phyloP scores from a whole-genome alignment of 257 asterid species.

The Buddleja alternifolia region DNA sequence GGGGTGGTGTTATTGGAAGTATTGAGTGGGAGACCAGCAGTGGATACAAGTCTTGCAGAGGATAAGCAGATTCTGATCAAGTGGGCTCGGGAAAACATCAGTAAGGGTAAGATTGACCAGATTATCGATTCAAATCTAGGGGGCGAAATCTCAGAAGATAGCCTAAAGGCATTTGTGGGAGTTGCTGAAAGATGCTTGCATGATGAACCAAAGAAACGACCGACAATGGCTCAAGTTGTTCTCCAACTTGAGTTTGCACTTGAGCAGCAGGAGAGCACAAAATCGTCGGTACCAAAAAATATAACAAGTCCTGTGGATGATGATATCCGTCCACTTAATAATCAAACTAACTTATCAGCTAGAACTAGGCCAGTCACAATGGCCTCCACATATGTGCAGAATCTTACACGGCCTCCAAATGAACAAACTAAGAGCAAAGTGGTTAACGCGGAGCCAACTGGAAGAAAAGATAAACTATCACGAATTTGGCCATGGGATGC shows the following conservation, averaged over 20 bases:
- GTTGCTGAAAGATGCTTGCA: too few species aligned
- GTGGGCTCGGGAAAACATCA: too few species aligned
- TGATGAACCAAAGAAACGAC: too few species aligned
- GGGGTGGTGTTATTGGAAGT: too few species aligned
- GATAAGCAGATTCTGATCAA: too few species aligned
- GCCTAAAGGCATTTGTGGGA: too few species aligned
- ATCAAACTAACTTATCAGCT: neutral
- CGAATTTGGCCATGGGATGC: conserved; percentile 5
- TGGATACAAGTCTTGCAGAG: too few species aligned
- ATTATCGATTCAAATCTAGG: conserved; percentile 37
- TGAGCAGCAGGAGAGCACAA: too few species aligned
- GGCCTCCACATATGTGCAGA: neutral
- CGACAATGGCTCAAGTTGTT: too few species aligned
- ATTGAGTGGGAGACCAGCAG: too few species aligned
- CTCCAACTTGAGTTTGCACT: too few species aligned
- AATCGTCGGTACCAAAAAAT: neutral
- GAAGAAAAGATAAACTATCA: conserved; percentile 2
- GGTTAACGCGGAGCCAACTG: neutral
- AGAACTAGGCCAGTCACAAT: neutral
- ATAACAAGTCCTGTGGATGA: neutral
- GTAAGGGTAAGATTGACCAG: conserved; percentile 34
- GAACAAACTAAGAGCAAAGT: conserved; percentile 4
- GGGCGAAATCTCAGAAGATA: conserved; percentile 30
- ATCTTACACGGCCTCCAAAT: neutral
- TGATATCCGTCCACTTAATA: neutral